Evolutionary conservation across 2,329 filamentous ascomycete genomes (phyloP).

Genomic region (Torrubiella hemipterigena): DNA sequence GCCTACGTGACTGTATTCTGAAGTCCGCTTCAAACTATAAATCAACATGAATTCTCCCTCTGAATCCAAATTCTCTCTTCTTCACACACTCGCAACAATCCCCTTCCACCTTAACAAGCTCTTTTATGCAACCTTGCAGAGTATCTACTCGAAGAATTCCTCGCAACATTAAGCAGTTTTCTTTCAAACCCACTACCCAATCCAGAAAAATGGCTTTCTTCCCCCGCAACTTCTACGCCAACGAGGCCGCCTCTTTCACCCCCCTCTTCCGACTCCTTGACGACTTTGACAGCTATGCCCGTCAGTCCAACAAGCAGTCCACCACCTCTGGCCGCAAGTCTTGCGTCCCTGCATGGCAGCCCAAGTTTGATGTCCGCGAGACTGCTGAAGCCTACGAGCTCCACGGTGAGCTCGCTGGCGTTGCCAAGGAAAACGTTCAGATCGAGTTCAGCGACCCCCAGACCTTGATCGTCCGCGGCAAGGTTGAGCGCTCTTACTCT

Average conservation of each 20-base stretch:
- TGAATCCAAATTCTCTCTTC: conserved; percentile 9
- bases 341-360: conserved; percentile 48
- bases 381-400: conserved; percentile 58
- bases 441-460: conserved; percentile 72
- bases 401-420: conserved; percentile 67
- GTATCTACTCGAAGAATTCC: conserved; percentile 12
- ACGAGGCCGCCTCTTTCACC: conserved; percentile 37
- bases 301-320: conserved; percentile 17
- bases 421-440: conserved; percentile 60
- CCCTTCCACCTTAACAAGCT: conserved; percentile 7
- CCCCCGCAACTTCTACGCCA: conserved; percentile 36
- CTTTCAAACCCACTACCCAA: conserved; percentile 10
- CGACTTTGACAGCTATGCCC: conserved; percentile 47
- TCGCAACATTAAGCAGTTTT: conserved; percentile 14
- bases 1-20: conserved; percentile 3
- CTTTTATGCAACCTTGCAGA: conserved; percentile 14
- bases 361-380: conserved; percentile 71
- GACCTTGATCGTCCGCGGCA: conserved; percentile 60
- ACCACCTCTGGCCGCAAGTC: conserved; percentile 11
- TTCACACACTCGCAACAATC: conserved; percentile 16
- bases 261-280: conserved; percentile 54
- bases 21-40: conserved; percentile 16
- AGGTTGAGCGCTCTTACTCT: conserved; percentile 50
- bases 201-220: conserved; percentile 47
- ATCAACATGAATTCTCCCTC: conserved; percentile 10